Evolutionary conservation across 768 basidiomycete genomes (phyloP).

Genomic region (Amyloporia xantha): DNA sequence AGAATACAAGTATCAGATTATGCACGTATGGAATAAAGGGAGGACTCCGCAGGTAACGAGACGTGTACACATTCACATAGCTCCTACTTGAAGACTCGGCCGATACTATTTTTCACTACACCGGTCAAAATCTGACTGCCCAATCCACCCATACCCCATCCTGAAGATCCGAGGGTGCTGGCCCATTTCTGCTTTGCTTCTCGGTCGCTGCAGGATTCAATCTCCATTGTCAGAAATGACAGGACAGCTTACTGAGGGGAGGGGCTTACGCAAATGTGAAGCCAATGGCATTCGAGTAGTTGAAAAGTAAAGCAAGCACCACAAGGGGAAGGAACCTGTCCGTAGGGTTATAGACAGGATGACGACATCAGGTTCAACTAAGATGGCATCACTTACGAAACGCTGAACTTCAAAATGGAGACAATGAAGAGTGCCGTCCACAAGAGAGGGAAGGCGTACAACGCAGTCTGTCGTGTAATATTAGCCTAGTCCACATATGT

Average conservation of each 20-base stretch:
- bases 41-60: too few species aligned
- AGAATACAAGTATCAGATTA: too few species aligned
- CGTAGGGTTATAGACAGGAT: slow-evolving; percentile 8
- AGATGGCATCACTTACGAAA: slow-evolving; percentile 72
- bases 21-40: too few species aligned
- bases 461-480: slow-evolving; percentile 54
- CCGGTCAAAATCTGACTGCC: slow-evolving; percentile 82
- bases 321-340: slow-evolving; percentile 92
- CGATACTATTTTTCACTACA: slow-evolving; percentile 75
- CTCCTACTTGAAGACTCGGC: slow-evolving; percentile 65
- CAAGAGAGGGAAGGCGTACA: slow-evolving; percentile 83
- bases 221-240: slow-evolving; percentile 1
- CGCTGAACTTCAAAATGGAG: slow-evolving; percentile 81
- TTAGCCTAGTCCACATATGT: neutral
- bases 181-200: slow-evolving; percentile 95
- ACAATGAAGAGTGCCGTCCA: slow-evolving; percentile 87
- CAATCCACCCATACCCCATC: slow-evolving; percentile 72
- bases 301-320: slow-evolving; percentile 90
- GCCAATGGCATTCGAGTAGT: slow-evolving; percentile 90
- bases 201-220: slow-evolving; percentile 52
- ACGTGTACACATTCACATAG: too few species aligned
- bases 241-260: neutral
- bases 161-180: slow-evolving; percentile 57
- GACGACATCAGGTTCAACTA: too few species aligned
- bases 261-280: slow-evolving; percentile 84